Percentiles rank a stretch among this genome's conserved stretches.
These are phyloP conservation scores for Phytopythium litorale DNA, from an alignment of 352 stramenopile genomes.

Conservation along the genomic window DNA sequence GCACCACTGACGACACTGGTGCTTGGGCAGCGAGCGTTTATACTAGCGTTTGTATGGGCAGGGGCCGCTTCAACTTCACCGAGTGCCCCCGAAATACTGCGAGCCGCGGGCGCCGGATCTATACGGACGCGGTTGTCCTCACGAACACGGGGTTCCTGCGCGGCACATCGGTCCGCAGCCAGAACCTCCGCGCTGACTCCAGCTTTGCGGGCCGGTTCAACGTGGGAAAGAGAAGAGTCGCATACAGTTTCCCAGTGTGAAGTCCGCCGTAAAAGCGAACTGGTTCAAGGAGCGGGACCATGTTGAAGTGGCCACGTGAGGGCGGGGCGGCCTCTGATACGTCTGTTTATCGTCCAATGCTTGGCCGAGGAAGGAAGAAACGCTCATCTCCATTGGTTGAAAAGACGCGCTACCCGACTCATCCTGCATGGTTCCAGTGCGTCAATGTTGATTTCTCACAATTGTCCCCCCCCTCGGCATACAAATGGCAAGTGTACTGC, in stretches of 20 bases:
- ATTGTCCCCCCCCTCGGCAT: constrained; percentile 6
- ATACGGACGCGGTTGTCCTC: background rate
- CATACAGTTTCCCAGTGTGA: constrained; percentile 1
- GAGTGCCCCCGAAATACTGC: background rate
- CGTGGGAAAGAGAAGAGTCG: background rate
- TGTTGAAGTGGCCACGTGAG: constrained; percentile 5
- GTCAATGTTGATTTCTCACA: constrained; percentile 9
- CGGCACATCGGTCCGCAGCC: background rate
- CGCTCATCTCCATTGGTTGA: constrained; percentile 7
- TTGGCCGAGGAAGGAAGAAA: too few relatives aligned
- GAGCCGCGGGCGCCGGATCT: background rate
- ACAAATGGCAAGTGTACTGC: constrained; percentile 1
- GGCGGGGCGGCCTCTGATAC: background rate
- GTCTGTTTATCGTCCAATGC: constrained; percentile 5
- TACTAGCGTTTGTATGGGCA: background rate
- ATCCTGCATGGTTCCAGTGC: constrained; percentile 1
- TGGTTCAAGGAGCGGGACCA: background rate
- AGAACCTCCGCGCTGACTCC: background rate
- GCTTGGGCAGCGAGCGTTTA: background rate
- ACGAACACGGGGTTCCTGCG: background rate
- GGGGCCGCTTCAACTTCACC: background rate
- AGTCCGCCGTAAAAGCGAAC: background rate
- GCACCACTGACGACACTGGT: background rate
- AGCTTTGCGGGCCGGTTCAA: background rate
- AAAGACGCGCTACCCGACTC: background rate